Percentiles rank a stretch among this genome's conserved stretches.
Evolutionary conservation across 2,329 filamentous ascomycete species (phyloP).

Genomic region (Monosporascus sp.): DNA sequence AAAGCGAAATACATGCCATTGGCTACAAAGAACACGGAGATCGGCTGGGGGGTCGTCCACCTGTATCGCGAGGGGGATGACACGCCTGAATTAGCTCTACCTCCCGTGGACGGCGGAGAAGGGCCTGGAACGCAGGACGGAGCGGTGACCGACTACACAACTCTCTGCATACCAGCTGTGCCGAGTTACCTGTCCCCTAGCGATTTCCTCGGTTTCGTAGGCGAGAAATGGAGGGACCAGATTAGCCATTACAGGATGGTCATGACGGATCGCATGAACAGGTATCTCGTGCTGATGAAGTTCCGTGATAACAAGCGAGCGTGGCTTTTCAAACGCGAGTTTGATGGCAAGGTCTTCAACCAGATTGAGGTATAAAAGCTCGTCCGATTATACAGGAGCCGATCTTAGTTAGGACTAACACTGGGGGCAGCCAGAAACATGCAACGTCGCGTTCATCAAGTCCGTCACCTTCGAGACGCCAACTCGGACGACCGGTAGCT

Average conservation of each 20-base stretch:
- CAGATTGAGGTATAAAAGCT: constrained; percentile 67
- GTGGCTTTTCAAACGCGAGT: constrained; percentile 73
- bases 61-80: constrained; percentile 84
- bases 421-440: constrained; percentile 71
- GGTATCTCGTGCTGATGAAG: constrained; percentile 94
- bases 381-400: constrained; percentile 7
- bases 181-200: constrained; percentile 89
- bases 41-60: constrained; percentile 90
- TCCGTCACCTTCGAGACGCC: constrained; percentile 79
- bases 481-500: constrained; percentile 39
- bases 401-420: constrained; percentile 13
- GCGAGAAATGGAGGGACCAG: constrained; percentile 76
- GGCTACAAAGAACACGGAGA: constrained; percentile 65
- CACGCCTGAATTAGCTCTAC: constrained; percentile 48
- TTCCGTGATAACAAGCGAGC: constrained; percentile 74
- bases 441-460: constrained; percentile 91
- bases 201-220: constrained; percentile 87
- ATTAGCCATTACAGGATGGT: constrained; percentile 95
- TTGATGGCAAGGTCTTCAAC: constrained; percentile 92
- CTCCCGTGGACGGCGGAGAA: constrained; percentile 20
- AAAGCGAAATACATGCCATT: constrained; percentile 75
- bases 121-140: constrained; percentile 21
- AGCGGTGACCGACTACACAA: constrained; percentile 64
- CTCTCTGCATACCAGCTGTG: constrained; percentile 87
- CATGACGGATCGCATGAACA: constrained; percentile 79